Conservation (phyloP, 2,329 filamentous ascomycete species). For the Xylogone sp. region DNA sequence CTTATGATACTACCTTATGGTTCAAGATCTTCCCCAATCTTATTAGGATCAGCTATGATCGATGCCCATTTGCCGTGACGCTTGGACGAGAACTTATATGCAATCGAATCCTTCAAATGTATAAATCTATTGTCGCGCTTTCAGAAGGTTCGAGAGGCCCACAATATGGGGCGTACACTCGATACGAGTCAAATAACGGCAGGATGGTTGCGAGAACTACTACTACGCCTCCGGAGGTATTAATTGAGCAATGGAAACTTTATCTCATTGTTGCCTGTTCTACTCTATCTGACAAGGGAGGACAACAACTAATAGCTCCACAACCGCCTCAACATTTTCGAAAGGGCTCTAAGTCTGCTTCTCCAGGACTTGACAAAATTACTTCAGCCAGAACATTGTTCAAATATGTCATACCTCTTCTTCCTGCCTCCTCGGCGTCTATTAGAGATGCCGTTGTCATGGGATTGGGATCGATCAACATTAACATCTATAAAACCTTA, state of each 20-base stretch:
- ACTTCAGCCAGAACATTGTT: slow-evolving; percentile 87
- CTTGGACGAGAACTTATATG: slow-evolving; percentile 90
- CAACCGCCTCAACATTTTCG: slow-evolving; percentile 70
- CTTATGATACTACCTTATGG: slow-evolving; percentile 93
- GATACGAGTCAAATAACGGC: slow-evolving; percentile 49
- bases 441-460: slow-evolving; percentile 88
- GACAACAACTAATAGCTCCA: slow-evolving; percentile 52
- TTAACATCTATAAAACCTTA: slow-evolving; percentile 86
- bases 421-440: slow-evolving; percentile 74
- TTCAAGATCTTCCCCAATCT: slow-evolving; percentile 97
- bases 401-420: slow-evolving; percentile 82
- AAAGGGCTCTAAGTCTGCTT: slow-evolving; percentile 74
- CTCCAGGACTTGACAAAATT: slow-evolving; percentile 70
- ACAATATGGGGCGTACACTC: slow-evolving; percentile 51
- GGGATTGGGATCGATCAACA: slow-evolving; percentile 91
- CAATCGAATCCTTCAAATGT: slow-evolving; percentile 89
- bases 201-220: slow-evolving; percentile 45
- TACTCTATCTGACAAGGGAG: slow-evolving; percentile 80
- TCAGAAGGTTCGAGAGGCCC: slow-evolving; percentile 68
- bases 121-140: slow-evolving; percentile 74
- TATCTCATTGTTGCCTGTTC: slow-evolving; percentile 97
- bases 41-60: slow-evolving; percentile 83
- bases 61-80: slow-evolving; percentile 86
- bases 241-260: slow-evolving; percentile 97
- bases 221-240: slow-evolving; percentile 75